Percentiles rank a stretch among this genome's conserved stretches.
Evolutionary conservation across 352 stramenopile species (phyloP).

Genomic region (Phytophthora citricola): DNA sequence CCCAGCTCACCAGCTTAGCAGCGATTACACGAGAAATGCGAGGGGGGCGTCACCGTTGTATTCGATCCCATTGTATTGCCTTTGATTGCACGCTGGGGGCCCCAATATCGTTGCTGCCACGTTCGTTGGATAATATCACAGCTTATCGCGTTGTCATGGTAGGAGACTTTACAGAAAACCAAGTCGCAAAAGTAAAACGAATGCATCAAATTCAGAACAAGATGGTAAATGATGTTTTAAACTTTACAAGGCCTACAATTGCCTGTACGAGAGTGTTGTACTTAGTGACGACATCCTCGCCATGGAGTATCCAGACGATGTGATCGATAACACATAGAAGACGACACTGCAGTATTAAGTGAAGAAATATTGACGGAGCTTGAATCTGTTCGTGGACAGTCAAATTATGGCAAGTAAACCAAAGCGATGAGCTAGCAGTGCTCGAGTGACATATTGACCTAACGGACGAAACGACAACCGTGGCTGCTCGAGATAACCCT

Average conservation of each 20-base stretch:
- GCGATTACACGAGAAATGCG: neutral
- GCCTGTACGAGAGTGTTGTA: constrained; percentile 1
- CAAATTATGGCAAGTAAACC: too few relatives aligned
- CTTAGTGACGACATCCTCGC: neutral
- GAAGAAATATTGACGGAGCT: neutral
- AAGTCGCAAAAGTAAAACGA: neutral
- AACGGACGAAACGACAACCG: neutral
- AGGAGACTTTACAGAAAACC: neutral
- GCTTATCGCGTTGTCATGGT: constrained; percentile 8
- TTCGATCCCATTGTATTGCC: constrained; percentile 8
- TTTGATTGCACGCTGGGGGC: neutral
- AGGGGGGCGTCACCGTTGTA: neutral
- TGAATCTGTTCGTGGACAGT: too few relatives aligned
- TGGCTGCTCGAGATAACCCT: neutral
- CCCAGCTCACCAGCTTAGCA: neutral
- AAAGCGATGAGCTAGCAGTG: neutral
- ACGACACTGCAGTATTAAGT: neutral
- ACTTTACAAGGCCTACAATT: constrained; percentile 4
- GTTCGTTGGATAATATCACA: neutral
- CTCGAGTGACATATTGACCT: neutral
- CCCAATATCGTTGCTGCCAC: neutral
- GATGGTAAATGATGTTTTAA: neutral
- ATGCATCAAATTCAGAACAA: constrained; percentile 1
- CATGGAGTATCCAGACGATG: neutral
- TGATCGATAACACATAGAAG: neutral